phyloP scores from a whole-genome alignment of 106 monocot genomes.

The Dioscorea alata region DNA sequence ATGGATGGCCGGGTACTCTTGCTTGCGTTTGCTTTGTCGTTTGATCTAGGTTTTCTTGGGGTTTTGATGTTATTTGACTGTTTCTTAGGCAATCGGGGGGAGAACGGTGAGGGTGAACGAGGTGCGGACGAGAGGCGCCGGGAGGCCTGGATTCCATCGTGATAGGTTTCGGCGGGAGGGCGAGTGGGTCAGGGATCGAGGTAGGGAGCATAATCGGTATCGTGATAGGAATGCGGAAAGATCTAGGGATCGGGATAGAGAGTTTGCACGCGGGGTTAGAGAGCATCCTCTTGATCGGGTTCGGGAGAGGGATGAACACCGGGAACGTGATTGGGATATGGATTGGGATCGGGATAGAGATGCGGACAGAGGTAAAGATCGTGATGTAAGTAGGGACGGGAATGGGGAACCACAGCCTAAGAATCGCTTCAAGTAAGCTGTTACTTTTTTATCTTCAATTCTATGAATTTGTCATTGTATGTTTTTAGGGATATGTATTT shows the following conservation, averaged over 20 bases:
- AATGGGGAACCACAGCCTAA: slow-evolving; percentile 37
- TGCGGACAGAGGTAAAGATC: slow-evolving; percentile 31
- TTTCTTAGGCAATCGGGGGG: slow-evolving; percentile 37
- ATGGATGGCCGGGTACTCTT: slow-evolving; percentile 82
- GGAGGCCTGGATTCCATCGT: slow-evolving; percentile 47
- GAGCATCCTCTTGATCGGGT: slow-evolving; percentile 34
- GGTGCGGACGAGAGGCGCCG: slow-evolving; percentile 63
- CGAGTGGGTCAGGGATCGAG: slow-evolving; percentile 53
- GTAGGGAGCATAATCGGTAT: slow-evolving; percentile 53
- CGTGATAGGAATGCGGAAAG: slow-evolving; percentile 46
- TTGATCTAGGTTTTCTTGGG: background rate
- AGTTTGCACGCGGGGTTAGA: slow-evolving; percentile 40
- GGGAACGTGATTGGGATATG: slow-evolving; percentile 45
- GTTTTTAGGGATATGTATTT: background rate
- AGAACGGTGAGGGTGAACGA: slow-evolving; percentile 79
- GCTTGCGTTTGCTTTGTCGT: slow-evolving; percentile 2
- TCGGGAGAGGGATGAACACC: slow-evolving; percentile 34
- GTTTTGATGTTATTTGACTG: background rate
- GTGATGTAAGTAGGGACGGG: slow-evolving; percentile 44
- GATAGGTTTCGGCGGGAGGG: slow-evolving; percentile 50
- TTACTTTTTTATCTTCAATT: background rate
- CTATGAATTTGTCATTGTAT: background rate
- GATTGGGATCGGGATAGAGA: slow-evolving; percentile 52
- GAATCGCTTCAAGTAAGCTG: slow-evolving; percentile 44
- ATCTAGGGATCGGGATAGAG: slow-evolving; percentile 48